Conservation (phyloP, 306 rosid species). For the Mucuna pruriens region DNA sequence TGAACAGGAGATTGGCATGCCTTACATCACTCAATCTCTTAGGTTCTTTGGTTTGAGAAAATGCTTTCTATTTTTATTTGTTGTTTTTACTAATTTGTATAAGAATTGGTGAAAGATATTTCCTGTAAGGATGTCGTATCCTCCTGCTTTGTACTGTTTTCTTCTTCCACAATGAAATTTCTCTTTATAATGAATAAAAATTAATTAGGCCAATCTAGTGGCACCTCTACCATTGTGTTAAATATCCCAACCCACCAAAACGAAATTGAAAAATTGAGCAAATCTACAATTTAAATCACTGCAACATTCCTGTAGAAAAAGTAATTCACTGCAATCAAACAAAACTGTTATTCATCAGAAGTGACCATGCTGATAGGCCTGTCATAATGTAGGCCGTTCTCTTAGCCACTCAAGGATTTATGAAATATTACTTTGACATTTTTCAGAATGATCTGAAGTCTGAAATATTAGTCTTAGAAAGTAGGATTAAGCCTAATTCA, state of each 20-base stretch:
- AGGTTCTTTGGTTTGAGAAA: neutral
- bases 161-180: neutral
- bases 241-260: neutral
- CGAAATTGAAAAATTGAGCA: slow-evolving; percentile 1
- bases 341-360: neutral
- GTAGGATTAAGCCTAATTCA: no score
- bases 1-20: neutral
- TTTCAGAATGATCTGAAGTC: neutral
- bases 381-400: neutral
- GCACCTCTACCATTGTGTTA: neutral
- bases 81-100: neutral
- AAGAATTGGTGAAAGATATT: neutral
- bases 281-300: neutral
- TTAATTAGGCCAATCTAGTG: neutral
- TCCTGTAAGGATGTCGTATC: neutral
- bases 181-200: neutral
- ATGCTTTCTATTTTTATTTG: neutral
- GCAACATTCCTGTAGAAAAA: neutral
- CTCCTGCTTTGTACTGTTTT: neutral
- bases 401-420: neutral
- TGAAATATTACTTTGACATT: neutral
- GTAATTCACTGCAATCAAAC: neutral
- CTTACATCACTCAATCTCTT: neutral
- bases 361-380: neutral
- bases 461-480: no score